A percentile compares a stretch with the other conserved stretches of the same genome.
These are phyloP conservation scores for Adansonia madagascariensis DNA, from an alignment of 441 rosid genomes.

Conservation along the genomic window DNA sequence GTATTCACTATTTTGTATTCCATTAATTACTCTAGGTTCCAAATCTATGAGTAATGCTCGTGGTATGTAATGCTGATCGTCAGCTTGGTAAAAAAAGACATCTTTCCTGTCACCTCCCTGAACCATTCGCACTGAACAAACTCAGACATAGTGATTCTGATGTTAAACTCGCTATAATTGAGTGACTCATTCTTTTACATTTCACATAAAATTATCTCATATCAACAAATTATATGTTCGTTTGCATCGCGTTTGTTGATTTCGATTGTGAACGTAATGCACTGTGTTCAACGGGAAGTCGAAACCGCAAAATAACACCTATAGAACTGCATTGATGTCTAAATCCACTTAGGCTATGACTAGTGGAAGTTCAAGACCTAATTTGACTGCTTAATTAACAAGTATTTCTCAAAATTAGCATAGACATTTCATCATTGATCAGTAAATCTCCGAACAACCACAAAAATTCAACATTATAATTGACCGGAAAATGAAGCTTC, in stretches of 20 bases:
- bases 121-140: conserved; percentile 23
- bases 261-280: too few species aligned
- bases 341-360: too few species aligned
- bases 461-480: background rate
- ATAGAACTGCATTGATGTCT: too few species aligned
- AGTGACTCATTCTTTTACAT: conserved; percentile 1
- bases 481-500: background rate
- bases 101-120: conserved; percentile 99
- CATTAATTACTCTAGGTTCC: conserved; percentile 97
- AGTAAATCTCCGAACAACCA: background rate
- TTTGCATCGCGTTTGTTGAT: too few species aligned
- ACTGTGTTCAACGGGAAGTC: too few species aligned
- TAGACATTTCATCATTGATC: background rate
- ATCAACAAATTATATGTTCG: background rate
- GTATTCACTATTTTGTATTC: conserved; percentile 89
- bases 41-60: conserved; percentile 92
- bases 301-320: too few species aligned
- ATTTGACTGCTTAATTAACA: background rate
- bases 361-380: background rate
- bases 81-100: conserved; percentile 98
- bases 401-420: background rate
- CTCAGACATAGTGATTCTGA: background rate
- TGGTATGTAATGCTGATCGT: conserved; percentile 96
- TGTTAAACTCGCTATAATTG: conserved; percentile 7
- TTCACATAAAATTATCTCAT: background rate